Evolutionary conservation across 1,284 basidiomycete genomes (phyloP).

Genomic region (Trametes pubescens): DNA sequence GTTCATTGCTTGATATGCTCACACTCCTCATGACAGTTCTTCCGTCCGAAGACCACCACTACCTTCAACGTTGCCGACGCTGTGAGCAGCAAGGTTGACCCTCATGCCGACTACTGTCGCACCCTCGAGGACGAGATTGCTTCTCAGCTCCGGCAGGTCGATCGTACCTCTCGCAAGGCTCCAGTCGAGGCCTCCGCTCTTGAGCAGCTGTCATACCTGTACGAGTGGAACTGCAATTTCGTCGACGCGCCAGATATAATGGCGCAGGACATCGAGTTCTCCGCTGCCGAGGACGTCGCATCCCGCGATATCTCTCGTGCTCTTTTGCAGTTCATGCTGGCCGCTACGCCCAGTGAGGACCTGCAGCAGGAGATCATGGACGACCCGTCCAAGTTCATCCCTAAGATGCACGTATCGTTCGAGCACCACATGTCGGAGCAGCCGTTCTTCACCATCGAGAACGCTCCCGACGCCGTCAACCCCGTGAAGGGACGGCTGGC

Average conservation of each 20-base stretch:
- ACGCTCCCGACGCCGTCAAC: constrained; percentile 75
- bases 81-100: constrained; percentile 50
- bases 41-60: constrained; percentile 54
- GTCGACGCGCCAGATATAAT: constrained; percentile 47
- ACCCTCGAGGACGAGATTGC: constrained; percentile 53
- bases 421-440: constrained; percentile 57
- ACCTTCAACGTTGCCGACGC: constrained; percentile 47
- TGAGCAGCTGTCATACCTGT: constrained; percentile 53
- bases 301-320: constrained; percentile 59
- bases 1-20: not conserved
- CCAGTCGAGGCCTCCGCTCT: constrained; percentile 26
- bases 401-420: constrained; percentile 58
- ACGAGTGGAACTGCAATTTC: constrained; percentile 64
- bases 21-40: constrained; percentile 58
- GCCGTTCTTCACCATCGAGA: constrained; percentile 51
- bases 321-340: constrained; percentile 79
- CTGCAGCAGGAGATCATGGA: constrained; percentile 59
- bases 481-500: constrained; percentile 78
- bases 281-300: constrained; percentile 39
- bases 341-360: constrained; percentile 67
- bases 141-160: constrained; percentile 33
- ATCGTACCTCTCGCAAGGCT: constrained; percentile 24
- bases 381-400: constrained; percentile 58
- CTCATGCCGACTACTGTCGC: constrained; percentile 66
- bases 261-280: constrained; percentile 34